phyloP scores from a whole-genome alignment of 176 grass and related monocot species.

The Rhynchospora breviuscula region DNA sequence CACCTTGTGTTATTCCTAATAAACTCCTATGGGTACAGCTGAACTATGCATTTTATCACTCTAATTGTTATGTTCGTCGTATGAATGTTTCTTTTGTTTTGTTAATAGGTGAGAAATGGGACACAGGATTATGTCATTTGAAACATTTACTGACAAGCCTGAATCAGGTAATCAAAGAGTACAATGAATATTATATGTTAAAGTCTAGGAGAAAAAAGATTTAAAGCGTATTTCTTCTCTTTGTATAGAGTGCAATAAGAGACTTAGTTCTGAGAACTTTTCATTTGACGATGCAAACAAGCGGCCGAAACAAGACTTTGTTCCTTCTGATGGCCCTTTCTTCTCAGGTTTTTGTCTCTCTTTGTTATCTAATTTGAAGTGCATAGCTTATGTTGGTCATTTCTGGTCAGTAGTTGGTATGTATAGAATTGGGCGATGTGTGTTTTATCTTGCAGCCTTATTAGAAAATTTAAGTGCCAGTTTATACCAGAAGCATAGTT shows the following conservation, averaged over 20 bases:
- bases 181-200: not conserved
- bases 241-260: conserved; percentile 27
- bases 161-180: conserved; percentile 2
- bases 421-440: not conserved
- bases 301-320: conserved; percentile 25
- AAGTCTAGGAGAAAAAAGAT: not conserved
- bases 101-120: conserved; percentile 1
- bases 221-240: not conserved
- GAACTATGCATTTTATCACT: not conserved
- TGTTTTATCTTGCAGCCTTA: not conserved
- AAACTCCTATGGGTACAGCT: not conserved
- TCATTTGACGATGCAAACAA: conserved; percentile 23
- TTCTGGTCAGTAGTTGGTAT: not conserved
- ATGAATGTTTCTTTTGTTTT: not conserved
- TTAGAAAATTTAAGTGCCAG: not conserved
- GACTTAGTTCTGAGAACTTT: conserved; percentile 11
- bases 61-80: not conserved
- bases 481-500: not conserved
- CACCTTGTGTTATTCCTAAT: not conserved
- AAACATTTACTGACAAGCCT: conserved; percentile 1
- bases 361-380: not conserved
- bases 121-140: conserved; percentile 7
- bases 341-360: conserved; percentile 11
- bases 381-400: not conserved
- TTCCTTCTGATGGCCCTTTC: conserved; percentile 1